Evolutionary conservation across 2,329 filamentous ascomycete genomes (phyloP), one percentile per base, ranked within the genome.

Genomic region (Arachnomyces sp.): DNA sequence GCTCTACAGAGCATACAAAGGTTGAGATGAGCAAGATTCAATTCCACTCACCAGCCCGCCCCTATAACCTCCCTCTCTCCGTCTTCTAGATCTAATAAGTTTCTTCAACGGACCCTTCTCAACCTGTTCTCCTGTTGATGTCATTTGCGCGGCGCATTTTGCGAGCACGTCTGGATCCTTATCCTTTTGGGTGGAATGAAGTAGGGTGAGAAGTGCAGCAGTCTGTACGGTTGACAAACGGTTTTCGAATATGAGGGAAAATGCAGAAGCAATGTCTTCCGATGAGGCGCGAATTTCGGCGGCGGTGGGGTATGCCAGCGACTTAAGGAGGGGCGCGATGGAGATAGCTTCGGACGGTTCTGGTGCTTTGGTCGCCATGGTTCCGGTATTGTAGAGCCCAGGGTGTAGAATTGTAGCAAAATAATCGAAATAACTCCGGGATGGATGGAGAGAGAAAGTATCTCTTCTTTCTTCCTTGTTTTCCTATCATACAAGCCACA

Each of bases 121-220:
- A 43, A 94, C 78, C 34, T 73, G 72, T 8, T 80, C 79, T 1
- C 88, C 86, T 15, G 86, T 88, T 42, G 77, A 74, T 48, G 88
- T 77, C 90, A 98, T 96, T 39, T 80, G 80, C 34, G 75, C 71
- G 3, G 90, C 89, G 52, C 87, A 90, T 67, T 82, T 82, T 40
- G 86, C 85, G 51, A 98, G 78, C 31, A 98, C 86, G 56, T 92
- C 85, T 17, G 89, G 78, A 48, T 83, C 78, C 49, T 84, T 78
- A 62, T 96, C 92, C 61, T 87, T 78, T 43, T 82, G 80, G 2
- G 88, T 95, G 52, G 94, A 95, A 67, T 95, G 90, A 34, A 98
- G 73, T 40, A 88, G 85, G 56, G 92, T 95, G 38, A 96, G 73
- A 41, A 98, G 73, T 30, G 89, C 84, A 39, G 86, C 85, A 1